phyloP scores from a whole-genome alignment of 2,329 filamentous ascomycete genomes.

The Fonsecaea monophora region DNA sequence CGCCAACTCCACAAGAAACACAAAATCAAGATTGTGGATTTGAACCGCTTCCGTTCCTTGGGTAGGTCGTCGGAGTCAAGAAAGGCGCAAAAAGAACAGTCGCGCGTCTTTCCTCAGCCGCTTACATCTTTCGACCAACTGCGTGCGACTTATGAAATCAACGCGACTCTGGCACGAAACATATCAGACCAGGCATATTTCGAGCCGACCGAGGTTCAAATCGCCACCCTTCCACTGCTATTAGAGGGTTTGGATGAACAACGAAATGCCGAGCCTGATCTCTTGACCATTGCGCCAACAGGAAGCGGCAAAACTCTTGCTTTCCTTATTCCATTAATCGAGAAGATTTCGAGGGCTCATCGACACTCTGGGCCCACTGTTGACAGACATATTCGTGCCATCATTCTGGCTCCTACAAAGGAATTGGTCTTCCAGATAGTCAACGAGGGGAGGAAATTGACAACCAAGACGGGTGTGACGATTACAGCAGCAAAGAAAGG shows the following conservation, averaged over 20 bases:
- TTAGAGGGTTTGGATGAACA: conserved; percentile 56
- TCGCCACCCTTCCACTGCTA: conserved; percentile 81
- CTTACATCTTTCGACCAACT: conserved; percentile 78
- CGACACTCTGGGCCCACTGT: conserved; percentile 52
- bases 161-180: conserved; percentile 76
- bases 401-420: conserved; percentile 79
- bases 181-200: conserved; percentile 82
- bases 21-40: conserved; percentile 80
- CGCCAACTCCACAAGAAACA: conserved; percentile 77
- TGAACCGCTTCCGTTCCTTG: conserved; percentile 56
- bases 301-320: conserved; percentile 96
- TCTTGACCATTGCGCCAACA: conserved; percentile 89
- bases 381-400: conserved; percentile 67
- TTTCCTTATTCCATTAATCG: conserved; percentile 86
- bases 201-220: conserved; percentile 90
- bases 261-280: conserved; percentile 62
- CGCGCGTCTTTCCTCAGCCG: conserved; percentile 77
- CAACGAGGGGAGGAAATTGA: conserved; percentile 81
- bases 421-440: conserved; percentile 83
- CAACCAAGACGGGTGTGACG: conserved; percentile 76
- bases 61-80: conserved; percentile 44
- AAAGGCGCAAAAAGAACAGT: conserved; percentile 58
- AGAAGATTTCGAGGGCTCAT: conserved; percentile 68
- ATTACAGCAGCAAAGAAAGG: conserved; percentile 85
- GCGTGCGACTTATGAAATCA: conserved; percentile 73